These are phyloP conservation scores for Corymbia calophylla DNA, from an alignment of 441 rosid genomes.

Conservation along the genomic window DNA sequence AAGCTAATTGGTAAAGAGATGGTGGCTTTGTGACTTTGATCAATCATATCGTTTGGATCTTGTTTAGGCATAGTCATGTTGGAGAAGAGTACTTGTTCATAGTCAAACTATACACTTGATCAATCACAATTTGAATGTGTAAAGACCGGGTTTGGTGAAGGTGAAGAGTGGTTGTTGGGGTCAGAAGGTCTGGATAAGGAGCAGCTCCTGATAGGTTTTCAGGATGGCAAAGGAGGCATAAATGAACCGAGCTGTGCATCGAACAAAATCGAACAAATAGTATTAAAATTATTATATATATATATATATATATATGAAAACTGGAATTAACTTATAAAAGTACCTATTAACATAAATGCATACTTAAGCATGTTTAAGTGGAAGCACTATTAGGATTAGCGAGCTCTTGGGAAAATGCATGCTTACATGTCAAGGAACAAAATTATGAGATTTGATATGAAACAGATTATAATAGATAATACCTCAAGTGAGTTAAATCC, in stretches of 20 bases:
- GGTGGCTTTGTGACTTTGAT: neutral
- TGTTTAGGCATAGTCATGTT: neutral
- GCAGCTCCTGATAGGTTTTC: neutral
- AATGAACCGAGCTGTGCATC: too few species aligned
- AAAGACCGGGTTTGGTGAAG: fast-evolving
- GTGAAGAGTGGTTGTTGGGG: fast-evolving
- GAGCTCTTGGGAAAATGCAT: neutral
- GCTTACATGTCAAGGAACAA: fast-evolving
- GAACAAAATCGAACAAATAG: too few species aligned
- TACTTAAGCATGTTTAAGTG: neutral
- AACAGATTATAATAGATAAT: too few species aligned
- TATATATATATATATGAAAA: too few species aligned
- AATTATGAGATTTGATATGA: too few species aligned
- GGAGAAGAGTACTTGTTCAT: neutral
- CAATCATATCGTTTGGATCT: neutral
- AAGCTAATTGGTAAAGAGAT: neutral
- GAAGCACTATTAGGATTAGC: neutral
- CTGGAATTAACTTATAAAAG: neutral
- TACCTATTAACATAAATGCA: too few species aligned
- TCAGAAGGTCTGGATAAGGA: neutral
- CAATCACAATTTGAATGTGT: neutral
- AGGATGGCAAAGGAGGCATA: fast-evolving
- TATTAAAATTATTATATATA: too few species aligned
- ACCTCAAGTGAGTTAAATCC: too few species aligned
- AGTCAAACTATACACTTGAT: neutral